Percentiles rank a stretch among this genome's conserved stretches.
These are phyloP conservation scores for Ascochyta koolunga DNA, from an alignment of 2,329 filamentous ascomycete genomes.

Conservation along the genomic window DNA sequence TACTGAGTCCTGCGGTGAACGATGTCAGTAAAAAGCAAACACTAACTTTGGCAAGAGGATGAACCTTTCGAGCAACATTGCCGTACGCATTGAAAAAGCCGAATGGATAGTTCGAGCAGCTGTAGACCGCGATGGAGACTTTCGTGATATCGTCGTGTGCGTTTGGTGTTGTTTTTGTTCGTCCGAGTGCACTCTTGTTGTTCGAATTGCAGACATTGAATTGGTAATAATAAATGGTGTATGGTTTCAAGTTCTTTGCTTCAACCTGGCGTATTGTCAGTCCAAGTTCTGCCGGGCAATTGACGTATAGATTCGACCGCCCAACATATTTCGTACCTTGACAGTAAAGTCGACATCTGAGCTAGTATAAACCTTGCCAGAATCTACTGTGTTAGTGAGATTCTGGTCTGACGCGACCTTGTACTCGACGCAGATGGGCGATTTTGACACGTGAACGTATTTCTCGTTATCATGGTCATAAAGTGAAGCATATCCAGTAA, in stretches of 20 bases:
- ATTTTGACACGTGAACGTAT: conserved; percentile 59
- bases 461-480: conserved; percentile 62
- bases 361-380: conserved; percentile 70
- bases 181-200: conserved; percentile 66
- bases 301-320: not conserved
- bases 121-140: conserved; percentile 71
- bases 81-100: conserved; percentile 59
- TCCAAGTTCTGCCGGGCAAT: not conserved
- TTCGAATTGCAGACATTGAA: conserved; percentile 71
- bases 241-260: conserved; percentile 65
- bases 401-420: conserved; percentile 60
- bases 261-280: conserved; percentile 59
- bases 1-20: conserved; percentile 36
- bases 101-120: conserved; percentile 63
- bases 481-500: conserved; percentile 61
- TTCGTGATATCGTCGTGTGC: conserved; percentile 62
- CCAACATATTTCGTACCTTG: conserved; percentile 57
- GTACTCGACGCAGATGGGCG: conserved; percentile 72
- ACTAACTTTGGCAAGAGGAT: conserved; percentile 32
- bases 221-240: conserved; percentile 72
- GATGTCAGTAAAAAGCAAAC: not conserved
- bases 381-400: conserved; percentile 57
- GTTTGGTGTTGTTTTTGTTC: conserved; percentile 72
- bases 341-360: conserved; percentile 78
- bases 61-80: conserved; percentile 46